phyloP scores from a whole-genome alignment of 805 yeast genomes.

The Saturnispora dispora region DNA sequence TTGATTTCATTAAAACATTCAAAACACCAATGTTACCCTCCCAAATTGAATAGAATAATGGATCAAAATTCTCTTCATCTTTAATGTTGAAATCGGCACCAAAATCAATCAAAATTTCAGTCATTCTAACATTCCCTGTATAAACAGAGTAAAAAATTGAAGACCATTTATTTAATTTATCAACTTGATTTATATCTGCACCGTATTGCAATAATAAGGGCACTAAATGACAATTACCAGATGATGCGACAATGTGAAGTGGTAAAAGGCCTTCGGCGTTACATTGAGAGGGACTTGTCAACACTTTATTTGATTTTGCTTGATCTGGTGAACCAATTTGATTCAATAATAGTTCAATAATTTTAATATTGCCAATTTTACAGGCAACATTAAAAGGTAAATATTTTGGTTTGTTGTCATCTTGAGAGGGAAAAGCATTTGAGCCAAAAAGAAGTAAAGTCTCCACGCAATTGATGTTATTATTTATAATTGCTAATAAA shows the following conservation, averaged over 20 bases:
- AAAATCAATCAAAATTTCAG: conserved; percentile 56
- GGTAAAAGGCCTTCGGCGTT: conserved; percentile 88
- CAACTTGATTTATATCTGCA: conserved; percentile 67
- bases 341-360: conserved; percentile 54
- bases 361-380: conserved; percentile 65
- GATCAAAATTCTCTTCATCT: conserved; percentile 75
- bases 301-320: conserved; percentile 22
- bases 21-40: conserved; percentile 86
- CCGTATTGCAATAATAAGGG: conserved; percentile 62
- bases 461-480: conserved; percentile 47
- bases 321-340: conserved; percentile 22
- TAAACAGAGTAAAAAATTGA: conserved; percentile 86
- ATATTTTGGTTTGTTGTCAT: conserved; percentile 51
- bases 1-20: conserved; percentile 46
- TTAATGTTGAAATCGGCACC: conserved; percentile 62
- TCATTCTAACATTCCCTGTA: conserved; percentile 69
- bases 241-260: conserved; percentile 77
- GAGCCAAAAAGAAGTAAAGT: conserved; percentile 43
- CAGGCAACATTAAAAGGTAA: conserved; percentile 82
- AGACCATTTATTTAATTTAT: conserved; percentile 87
- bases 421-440: conserved; percentile 38
- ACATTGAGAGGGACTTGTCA: conserved; percentile 40
- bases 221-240: conserved; percentile 66
- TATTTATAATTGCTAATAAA: conserved; percentile 64
- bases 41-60: conserved; percentile 84